These are phyloP conservation scores for Cordyceps cicadae DNA, from an alignment of 2,329 filamentous ascomycete species.

Conservation along the genomic window DNA sequence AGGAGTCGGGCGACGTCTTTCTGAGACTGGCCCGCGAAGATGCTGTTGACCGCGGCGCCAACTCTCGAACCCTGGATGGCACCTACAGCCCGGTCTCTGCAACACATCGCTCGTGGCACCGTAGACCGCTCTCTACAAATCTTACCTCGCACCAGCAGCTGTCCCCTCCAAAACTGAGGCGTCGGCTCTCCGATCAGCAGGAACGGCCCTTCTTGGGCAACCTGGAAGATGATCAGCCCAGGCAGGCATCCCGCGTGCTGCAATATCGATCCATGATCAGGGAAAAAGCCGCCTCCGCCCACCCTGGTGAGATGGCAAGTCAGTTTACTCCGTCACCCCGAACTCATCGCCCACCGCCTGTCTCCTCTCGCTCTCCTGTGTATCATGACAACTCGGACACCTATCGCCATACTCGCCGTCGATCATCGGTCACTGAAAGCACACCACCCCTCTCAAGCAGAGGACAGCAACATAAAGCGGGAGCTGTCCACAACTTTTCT, in stretches of 20 bases:
- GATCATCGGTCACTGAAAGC: slow-evolving; percentile 42
- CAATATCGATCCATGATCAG: slow-evolving; percentile 34
- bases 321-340: slow-evolving; percentile 15
- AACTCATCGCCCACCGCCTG: slow-evolving; percentile 35
- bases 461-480: slow-evolving; percentile 34
- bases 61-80: slow-evolving; percentile 26
- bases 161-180: slow-evolving; percentile 42
- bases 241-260: slow-evolving; percentile 32
- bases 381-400: slow-evolving; percentile 35
- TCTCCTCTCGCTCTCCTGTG: slow-evolving; percentile 40
- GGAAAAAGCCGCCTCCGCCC: slow-evolving; percentile 34
- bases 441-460: slow-evolving; percentile 33
- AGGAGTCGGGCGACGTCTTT: slow-evolving; percentile 52
- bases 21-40: slow-evolving; percentile 51
- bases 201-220: slow-evolving; percentile 33
- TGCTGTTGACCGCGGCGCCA: slow-evolving; percentile 28
- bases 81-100: slow-evolving; percentile 36
- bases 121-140: slow-evolving; percentile 46
- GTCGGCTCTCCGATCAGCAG: slow-evolving; percentile 51
- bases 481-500: slow-evolving; percentile 18
- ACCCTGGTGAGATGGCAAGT: slow-evolving; percentile 29
- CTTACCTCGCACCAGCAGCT: slow-evolving; percentile 39
- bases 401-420: slow-evolving; percentile 24
- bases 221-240: slow-evolving; percentile 36
- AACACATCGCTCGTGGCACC: slow-evolving; percentile 36